Base-by-base conservation (phyloP, 2,329 filamentous ascomycete genomes). In the Talaromyces pinophilus region DNA sequence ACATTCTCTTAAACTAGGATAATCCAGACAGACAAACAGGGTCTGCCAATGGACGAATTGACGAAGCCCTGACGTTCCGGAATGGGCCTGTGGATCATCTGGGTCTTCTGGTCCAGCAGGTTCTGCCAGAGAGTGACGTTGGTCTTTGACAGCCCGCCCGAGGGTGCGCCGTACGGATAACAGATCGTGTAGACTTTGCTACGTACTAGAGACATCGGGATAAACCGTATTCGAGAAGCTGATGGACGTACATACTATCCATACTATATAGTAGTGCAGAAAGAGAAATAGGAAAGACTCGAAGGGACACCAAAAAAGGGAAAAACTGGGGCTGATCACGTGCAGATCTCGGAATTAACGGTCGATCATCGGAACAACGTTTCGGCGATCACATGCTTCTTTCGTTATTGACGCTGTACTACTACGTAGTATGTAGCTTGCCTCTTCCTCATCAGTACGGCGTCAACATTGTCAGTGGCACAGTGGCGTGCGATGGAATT, bases 341-440 rank as follows among this genome's bases (percentile, higher is more conserved):
- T 63, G 61, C 35, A 10, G 19, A 48, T 62, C 59, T 50, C 59
- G 25, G 42, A 35, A 19, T 42, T 15, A 44, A 33, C 22, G 25
- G 59, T 50, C 59, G 44, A 50, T 62, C 44, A 50, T 38, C 46
- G 59, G 59, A 62, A 62, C 22, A 62, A 62, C 60, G 25, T 52
- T 52, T 40, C 11, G 46, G n/a, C 48, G 35, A 44, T 55, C 48
- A 55, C 48, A 30, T 62, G 60, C 42, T 38, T 48, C 11, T 7
- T 35, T 42, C 1, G 6, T 10, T 30, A 7, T 28, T 15, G 11
- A 3, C 17, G n/a, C 22, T 8, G 30, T 30, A 19, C 19, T 19
- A 19, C 19, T 19, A 19, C 19, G 19, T 19, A 19, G 19, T 19
- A 19, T 19, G 19, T 19, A 30, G 46, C 7, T 54, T 54, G 50